Evolutionary conservation across 148 eudicot genomes (phyloP).

Genomic region (Amaranthus palmeri): DNA sequence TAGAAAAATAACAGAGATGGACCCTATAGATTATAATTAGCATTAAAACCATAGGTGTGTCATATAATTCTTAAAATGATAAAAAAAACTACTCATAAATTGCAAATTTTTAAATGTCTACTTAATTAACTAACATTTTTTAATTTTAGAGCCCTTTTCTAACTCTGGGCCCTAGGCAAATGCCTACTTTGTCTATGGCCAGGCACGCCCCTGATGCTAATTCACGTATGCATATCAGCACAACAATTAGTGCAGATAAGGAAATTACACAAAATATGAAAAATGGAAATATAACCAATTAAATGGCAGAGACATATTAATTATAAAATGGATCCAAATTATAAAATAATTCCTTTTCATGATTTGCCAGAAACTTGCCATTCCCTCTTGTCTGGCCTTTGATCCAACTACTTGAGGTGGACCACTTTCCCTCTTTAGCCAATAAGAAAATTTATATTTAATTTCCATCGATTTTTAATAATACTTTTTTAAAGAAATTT

Average conservation of each 20-base stretch:
- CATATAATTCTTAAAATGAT: too few species aligned
- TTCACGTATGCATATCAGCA: too few species aligned
- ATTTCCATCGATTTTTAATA: not conserved
- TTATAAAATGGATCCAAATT: constrained; percentile 17
- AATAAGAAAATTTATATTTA: not conserved
- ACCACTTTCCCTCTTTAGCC: constrained; percentile 9
- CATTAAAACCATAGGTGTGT: too few species aligned
- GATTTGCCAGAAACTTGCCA: constrained; percentile 23
- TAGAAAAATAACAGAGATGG: too few species aligned
- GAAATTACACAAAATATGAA: not conserved
- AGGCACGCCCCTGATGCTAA: too few species aligned
- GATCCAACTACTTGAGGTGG: constrained; percentile 20
- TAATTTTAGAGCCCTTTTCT: too few species aligned
- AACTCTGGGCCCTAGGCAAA: too few species aligned
- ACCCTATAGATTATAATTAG: too few species aligned
- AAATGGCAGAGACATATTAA: constrained; percentile 11
- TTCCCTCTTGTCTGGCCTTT: constrained; percentile 26
- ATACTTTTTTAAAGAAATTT: not conserved
- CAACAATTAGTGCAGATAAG: not conserved
- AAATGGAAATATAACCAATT: not conserved
- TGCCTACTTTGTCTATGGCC: too few species aligned
- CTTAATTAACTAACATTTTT: too few species aligned
- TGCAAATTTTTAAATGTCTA: too few species aligned
- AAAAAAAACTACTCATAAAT: too few species aligned
- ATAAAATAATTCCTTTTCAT: constrained; percentile 24